Conservation (phyloP, 352 stramenopile species). For the Pythium pyrilobum region DNA sequence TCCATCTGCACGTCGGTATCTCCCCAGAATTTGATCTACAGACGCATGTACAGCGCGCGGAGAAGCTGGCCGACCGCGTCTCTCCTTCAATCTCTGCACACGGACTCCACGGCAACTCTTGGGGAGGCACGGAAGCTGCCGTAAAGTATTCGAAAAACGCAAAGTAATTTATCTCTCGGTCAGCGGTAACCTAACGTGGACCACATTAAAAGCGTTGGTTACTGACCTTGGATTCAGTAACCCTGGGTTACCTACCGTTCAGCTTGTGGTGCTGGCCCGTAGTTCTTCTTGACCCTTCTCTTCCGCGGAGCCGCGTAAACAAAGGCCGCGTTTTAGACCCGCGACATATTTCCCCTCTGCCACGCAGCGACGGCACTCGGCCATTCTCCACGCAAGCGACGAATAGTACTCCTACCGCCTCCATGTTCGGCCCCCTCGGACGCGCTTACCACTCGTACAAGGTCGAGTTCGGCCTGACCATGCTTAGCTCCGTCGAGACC, state of each 20-base stretch:
- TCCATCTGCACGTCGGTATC: conserved; percentile 9
- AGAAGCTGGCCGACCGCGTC: too few species aligned
- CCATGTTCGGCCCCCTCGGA: conserved; percentile 58
- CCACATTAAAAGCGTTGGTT: too few species aligned
- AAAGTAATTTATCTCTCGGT: too few species aligned
- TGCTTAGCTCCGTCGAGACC: conserved; percentile 78
- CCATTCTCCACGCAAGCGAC: not conserved
- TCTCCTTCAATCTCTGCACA: too few species aligned
- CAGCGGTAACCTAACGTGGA: too few species aligned
- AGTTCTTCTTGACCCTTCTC: not conserved
- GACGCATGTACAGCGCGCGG: conserved; percentile 1
- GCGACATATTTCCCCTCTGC: too few species aligned
- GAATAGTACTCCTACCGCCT: not conserved
- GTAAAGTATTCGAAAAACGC: not conserved
- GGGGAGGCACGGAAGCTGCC: not conserved
- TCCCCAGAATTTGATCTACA: not conserved
- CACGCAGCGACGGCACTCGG: not conserved
- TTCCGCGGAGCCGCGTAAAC: not conserved
- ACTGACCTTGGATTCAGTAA: too few species aligned
- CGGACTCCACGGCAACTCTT: not conserved
- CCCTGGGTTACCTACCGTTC: too few species aligned
- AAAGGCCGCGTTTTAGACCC: too few species aligned
- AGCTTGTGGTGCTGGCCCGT: not conserved
- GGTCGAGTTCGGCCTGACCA: conserved; percentile 82
- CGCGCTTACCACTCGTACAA: conserved; percentile 84